Base-by-base conservation (phyloP, 176 grass and related monocot species). In the Thinopyrum elongatum region DNA sequence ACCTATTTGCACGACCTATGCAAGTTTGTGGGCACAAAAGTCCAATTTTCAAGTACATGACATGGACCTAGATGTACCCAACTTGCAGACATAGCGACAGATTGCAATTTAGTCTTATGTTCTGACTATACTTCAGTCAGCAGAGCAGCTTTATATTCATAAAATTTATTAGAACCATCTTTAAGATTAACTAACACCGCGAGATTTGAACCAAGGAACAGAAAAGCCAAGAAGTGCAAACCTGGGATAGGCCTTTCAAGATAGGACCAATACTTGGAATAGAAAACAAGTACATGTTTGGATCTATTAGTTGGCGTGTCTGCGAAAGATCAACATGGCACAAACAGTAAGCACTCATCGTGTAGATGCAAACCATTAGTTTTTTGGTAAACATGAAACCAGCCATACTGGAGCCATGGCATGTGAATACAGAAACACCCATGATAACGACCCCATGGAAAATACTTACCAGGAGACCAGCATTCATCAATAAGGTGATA, bases 221-320 rank as follows among this genome's bases (percentile, higher is more conserved):
- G 4, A 76, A 66, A 44, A 51, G 21, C 6, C 10, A 63, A 84
- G 30, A 60, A 79, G 34, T 46, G 71, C 60, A 94, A 90, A 97
- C 94, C 92, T 97, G 92, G 42, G 92, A 80, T 85, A 97, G 73
- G 67, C 94, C 90, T 83, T 97, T 97, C 86, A 94, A 83, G 61
- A 97, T 71, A 39, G 80, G 80, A 39, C 92, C 94, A 73, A 97
- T 90, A 81, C 83, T 90, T 89, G 92, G 94, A 90, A 97, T 92
- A 57, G 90, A 78, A 89, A 97, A 94, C 94, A 92, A 97, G 80
- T 97, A 97, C 79, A 90, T 85, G 80, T 94, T 94, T 41, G 92
- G 90, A 92, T 94, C 92, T 89, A 94, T 91, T 80, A 97, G 71
- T 88, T 94, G 94, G 29, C 90, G 88, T n/a, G 88, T 97, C 94